phyloP scores from a whole-genome alignment of 768 basidiomycete genomes.

The Serendipita sp. region DNA sequence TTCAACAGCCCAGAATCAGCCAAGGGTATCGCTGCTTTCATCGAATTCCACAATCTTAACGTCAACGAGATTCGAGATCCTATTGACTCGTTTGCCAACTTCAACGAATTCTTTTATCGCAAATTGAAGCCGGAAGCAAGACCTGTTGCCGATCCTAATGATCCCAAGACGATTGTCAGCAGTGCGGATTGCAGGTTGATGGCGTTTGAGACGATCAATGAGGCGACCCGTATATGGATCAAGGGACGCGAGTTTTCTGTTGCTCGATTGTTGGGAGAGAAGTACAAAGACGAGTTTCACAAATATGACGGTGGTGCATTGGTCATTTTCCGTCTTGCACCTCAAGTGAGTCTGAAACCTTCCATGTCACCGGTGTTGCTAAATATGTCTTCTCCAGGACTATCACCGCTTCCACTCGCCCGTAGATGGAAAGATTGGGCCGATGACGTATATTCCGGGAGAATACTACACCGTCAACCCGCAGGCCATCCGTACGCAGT shows the following conservation, averaged over 20 bases:
- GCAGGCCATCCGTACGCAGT: constrained; percentile 76
- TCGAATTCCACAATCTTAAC: constrained; percentile 77
- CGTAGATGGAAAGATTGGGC: constrained; percentile 69
- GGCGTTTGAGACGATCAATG: constrained; percentile 72
- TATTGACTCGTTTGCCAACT: constrained; percentile 74
- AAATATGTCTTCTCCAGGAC: constrained; percentile 34
- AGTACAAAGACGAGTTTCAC: constrained; percentile 50
- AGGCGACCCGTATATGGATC: constrained; percentile 88
- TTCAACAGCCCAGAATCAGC: constrained; percentile 78
- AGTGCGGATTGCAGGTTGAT: constrained; percentile 96
- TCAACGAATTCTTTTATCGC: constrained; percentile 84
- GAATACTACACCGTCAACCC: constrained; percentile 97
- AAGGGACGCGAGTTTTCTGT: constrained; percentile 91
- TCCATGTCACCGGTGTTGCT: background rate
- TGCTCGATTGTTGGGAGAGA: constrained; percentile 59
- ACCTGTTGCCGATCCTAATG: constrained; percentile 51
- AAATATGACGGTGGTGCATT: constrained; percentile 67
- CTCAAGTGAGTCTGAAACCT: constrained; percentile 21
- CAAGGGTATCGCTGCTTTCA: constrained; percentile 70
- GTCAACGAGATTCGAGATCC: constrained; percentile 73
- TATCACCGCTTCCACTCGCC: constrained; percentile 90
- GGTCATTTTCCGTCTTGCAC: constrained; percentile 81
- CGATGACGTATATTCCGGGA: constrained; percentile 67
- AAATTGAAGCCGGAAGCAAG: constrained; percentile 76
- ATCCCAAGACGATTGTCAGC: constrained; percentile 66